Base-by-base conservation (phyloP, 345 rosid genomes). In the Salix viminalis region DNA sequence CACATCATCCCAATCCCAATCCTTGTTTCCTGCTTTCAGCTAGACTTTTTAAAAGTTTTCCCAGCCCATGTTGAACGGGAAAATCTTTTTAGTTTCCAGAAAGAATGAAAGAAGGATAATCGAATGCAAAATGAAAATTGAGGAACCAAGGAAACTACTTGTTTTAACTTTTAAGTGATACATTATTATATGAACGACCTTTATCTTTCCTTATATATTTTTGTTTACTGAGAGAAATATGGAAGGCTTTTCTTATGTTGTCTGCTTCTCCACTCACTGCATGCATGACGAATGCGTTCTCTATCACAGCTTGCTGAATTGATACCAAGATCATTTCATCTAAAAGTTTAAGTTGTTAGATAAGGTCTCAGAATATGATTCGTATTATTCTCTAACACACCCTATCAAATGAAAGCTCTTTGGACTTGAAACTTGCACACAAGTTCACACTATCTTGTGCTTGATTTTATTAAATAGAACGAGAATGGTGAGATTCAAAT, bases 271-370 rank as follows among this genome's bases (percentile, higher is more conserved):
- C 12, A 56, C 13, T 56, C 14, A 7, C 26, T 62, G 62, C 23
- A 23, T 86, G 77, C 85, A 95, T 97, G 99, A 93, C 74, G 99
- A 93, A 13, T 95, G 99, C 39, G 97, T 91, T 77, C 97, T 69
- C 83, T 91, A 61, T 93, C 99, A 65, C 88, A 71, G 71, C 90
- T 93, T 56, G 96, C 92, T 52, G 93, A 93, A 70, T 74, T 95
- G 79, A 95, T 95, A 79, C 79, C 99, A 24, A 85, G 58, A 76
- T 93, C 97, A 3, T 32, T 32, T 32, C 34, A 32, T 32, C 0
- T 32, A 32, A 32, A 32, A 32, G 0, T 32, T 32, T 32, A 32
- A 32, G 34, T 0, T 32, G 34, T 32, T 4, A 32, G 34, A 32
- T 32, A 0, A 32, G 34, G 4, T 32, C 0, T 4, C 0, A 32